Base-by-base conservation (phyloP, 2,329 filamentous ascomycete species). In the Cercospora sp. region DNA sequence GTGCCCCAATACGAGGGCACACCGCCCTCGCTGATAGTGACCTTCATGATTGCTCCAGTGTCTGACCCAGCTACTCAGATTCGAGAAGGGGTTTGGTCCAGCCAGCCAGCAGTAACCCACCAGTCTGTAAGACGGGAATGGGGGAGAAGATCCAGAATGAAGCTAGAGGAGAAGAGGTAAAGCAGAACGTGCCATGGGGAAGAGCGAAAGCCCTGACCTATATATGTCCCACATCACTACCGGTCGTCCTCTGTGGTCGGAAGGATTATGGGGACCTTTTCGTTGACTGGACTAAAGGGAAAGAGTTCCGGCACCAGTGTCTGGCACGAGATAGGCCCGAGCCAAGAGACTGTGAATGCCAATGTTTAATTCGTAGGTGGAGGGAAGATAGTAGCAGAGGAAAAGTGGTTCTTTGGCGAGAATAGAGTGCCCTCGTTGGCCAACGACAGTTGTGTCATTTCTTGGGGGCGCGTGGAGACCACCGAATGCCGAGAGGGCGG, bases 1-100 rank as follows among this genome's bases (percentile, higher is more conserved):
- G 66, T 59, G 40, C 69, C 71, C 71, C 71, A 72, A 60, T 72
- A 72, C 42, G 71, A 71, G n/a, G 71, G 71, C 48, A 72, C 71
- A 40, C 68, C 70, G 36, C 64, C 66, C 30, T 65, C 62, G 42
- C 36, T 53, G 28, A 63, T 65, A n/a, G 68, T 66, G 66, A 64
- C 68, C 33, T 60, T 67, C 71, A 73, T 73, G 60, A 42, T 69
- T 13, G 53, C 16, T 58, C 53, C 30, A 31, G 13, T 63, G 18
- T 26, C 53, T 62, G 28, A 45, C 26, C 51, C 26, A 26, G 53
- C 55, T 55, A 62, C n/a, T 30, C 53, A 18, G 9, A 51, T 13
- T 10, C 53, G 53, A 30, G 26, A 30, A 58, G 13, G 13, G 53
- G 26, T 16, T 31, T 51, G 53, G 53, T 58, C 53, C 53, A 58